phyloP scores from a whole-genome alignment of 148 eudicot genomes.

The Hydrangea macrophylla region DNA sequence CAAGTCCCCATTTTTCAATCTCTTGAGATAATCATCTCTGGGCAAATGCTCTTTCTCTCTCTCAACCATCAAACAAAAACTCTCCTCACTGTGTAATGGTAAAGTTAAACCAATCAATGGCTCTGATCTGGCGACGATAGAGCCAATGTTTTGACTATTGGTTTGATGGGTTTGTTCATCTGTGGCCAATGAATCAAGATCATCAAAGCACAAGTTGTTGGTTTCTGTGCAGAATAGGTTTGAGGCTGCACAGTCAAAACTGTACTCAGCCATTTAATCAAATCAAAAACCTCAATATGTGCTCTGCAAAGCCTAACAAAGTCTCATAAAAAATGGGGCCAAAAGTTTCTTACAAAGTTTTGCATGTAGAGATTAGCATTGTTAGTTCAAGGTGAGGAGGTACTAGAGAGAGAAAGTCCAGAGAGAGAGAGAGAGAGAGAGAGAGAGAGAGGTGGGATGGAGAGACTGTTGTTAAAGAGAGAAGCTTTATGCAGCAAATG shows the following conservation, averaged over 20 bases:
- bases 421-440: slow-evolving; percentile 11
- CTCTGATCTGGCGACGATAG: slow-evolving; percentile 26
- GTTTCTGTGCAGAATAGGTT: slow-evolving; percentile 50
- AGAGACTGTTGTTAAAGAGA: slow-evolving; percentile 14
- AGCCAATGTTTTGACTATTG: slow-evolving; percentile 19
- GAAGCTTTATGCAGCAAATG: slow-evolving; percentile 44
- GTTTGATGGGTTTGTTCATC: slow-evolving; percentile 20
- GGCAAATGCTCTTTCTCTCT: slow-evolving; percentile 60
- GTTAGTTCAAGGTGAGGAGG: neutral
- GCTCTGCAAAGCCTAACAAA: slow-evolving; percentile 17
- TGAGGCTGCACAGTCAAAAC: slow-evolving; percentile 32
- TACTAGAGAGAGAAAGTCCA: slow-evolving; percentile 16
- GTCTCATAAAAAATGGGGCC: slow-evolving; percentile 26
- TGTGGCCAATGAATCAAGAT: slow-evolving; percentile 26
- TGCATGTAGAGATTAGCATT: slow-evolving; percentile 12
- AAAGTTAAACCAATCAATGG: slow-evolving; percentile 32
- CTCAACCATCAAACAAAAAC: slow-evolving; percentile 44
- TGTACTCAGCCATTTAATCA: slow-evolving; percentile 46
- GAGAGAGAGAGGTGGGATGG: slow-evolving; percentile 20
- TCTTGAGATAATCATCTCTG: slow-evolving; percentile 55
- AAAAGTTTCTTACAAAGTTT: slow-evolving; percentile 6
- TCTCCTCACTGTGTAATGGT: slow-evolving; percentile 45
- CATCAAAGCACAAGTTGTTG: slow-evolving; percentile 49
- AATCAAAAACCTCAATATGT: slow-evolving; percentile 11
- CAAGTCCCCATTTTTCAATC: slow-evolving; percentile 55